Base-by-base conservation (phyloP, 441 rosid genomes). In the Adansonia gregorii region DNA sequence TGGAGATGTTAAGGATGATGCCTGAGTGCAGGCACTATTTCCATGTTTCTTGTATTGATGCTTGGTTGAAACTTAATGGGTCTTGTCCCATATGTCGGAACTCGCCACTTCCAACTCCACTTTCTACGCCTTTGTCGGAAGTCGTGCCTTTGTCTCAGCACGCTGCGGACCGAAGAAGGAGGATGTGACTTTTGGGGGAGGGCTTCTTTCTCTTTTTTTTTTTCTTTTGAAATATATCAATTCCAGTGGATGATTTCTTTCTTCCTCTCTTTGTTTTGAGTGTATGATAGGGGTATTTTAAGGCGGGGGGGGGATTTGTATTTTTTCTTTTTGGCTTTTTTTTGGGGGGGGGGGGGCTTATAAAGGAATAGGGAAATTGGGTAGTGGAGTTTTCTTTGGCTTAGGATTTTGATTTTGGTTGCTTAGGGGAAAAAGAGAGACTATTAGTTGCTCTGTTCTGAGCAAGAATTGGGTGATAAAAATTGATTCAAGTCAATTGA, bases 1-100 rank as follows among this genome's bases (percentile, higher is more conserved):
- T 79, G 69, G 99, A 95, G 97, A 91, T 93, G 98, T n/a, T 93
- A 80, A 91, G 98, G 83, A 94, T 95, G 98, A 95, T 92, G 99
- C 99, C 99, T 0, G 98, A 94, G 83, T 95, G 99, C 51, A 86
- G 91, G 63, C 99, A 95, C 81, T 88, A 72, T 78, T 95, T 95
- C 81, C 99, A 95, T 74, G 69, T 89, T 58, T 76, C 76, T 73
- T 95, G 98, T 79, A 78, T 95, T 31, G 99, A 95, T 69, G 90
- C 99, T n/a, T 95, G 99, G 99, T 86, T 95, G 19, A 92, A 90
- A 88, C 97, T 93, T 39, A 95, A 92, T 74, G 97, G 97, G 60
- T 95, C 99, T 39, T 95, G 99, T 60, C 99, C 99, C 0, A 95
- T 95, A 73, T 95, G 99, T 75, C 91, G 99, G 79, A 95, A 95